Evolutionary conservation across 768 basidiomycete species (phyloP).

Genomic region (Daedaleopsis nitida): DNA sequence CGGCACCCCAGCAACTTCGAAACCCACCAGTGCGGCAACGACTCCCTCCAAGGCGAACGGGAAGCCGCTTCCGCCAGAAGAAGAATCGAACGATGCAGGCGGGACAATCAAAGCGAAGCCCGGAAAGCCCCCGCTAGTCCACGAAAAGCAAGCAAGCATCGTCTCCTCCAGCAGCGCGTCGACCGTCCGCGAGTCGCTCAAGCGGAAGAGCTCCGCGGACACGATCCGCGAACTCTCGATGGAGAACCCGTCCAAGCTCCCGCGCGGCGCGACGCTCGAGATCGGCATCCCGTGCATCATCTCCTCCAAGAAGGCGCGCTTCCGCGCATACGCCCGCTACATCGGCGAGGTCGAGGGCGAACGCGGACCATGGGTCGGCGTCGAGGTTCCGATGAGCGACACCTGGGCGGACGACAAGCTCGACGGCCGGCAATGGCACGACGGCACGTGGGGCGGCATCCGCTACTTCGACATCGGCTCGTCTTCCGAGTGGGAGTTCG

Average conservation of each 20-base stretch:
- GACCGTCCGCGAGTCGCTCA: constrained; percentile 32
- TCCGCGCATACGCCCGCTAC: constrained; percentile 86
- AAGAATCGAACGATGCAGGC: neutral
- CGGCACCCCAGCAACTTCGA: constrained; percentile 1
- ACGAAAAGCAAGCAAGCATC: constrained; percentile 26
- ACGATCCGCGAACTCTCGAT: constrained; percentile 30
- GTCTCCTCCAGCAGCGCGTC: constrained; percentile 32
- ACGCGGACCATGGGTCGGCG: constrained; percentile 85
- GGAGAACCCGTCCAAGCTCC: constrained; percentile 24
- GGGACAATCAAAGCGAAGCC: constrained; percentile 20
- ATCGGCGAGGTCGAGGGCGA: constrained; percentile 87
- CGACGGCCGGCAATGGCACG: constrained; percentile 81
- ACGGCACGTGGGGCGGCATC: constrained; percentile 80
- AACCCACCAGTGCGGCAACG: constrained; percentile 1
- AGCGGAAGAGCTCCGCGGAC: constrained; percentile 41
- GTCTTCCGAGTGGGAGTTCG: constrained; percentile 67
- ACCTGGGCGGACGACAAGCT: constrained; percentile 51
- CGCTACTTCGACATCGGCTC: constrained; percentile 80
- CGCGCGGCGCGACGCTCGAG: constrained; percentile 73
- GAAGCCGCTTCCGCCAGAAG: constrained; percentile 18
- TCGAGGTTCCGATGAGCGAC: constrained; percentile 78
- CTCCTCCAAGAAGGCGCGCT: constrained; percentile 77
- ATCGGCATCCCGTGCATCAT: constrained; percentile 92
- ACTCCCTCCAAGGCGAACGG: constrained; percentile 3
- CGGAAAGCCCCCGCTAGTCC: constrained; percentile 2